These are phyloP conservation scores for Verticillium nubilum DNA, from an alignment of 2,329 filamentous ascomycete genomes.

Conservation along the genomic window DNA sequence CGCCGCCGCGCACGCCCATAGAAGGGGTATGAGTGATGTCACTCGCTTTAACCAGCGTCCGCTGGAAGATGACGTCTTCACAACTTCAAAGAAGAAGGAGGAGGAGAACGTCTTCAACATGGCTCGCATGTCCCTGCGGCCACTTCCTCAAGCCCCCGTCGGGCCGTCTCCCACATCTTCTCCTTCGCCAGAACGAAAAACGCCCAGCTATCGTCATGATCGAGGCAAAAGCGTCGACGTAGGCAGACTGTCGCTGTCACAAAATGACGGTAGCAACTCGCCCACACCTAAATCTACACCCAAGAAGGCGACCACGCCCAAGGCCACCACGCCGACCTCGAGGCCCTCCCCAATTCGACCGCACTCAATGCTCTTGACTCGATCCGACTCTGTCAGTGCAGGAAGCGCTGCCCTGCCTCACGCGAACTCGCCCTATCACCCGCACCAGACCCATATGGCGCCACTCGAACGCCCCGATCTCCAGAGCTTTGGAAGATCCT, in stretches of 20 bases:
- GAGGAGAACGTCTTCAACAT: slow-evolving; percentile 62
- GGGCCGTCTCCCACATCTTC: slow-evolving; percentile 17
- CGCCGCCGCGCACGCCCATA: slow-evolving; percentile 50
- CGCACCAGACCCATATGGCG: slow-evolving; percentile 33
- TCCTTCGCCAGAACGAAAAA: slow-evolving; percentile 28
- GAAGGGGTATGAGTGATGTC: slow-evolving; percentile 71
- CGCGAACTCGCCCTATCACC: slow-evolving; percentile 23
- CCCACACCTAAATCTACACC: slow-evolving; percentile 15
- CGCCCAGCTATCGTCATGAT: slow-evolving; percentile 33
- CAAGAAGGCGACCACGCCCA: background rate
- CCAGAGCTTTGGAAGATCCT: slow-evolving; percentile 77
- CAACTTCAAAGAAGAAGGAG: slow-evolving; percentile 33
- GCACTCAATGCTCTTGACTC: slow-evolving; percentile 56
- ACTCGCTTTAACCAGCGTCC: slow-evolving; percentile 37
- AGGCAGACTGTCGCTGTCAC: slow-evolving; percentile 44
- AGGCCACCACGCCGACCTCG: slow-evolving; percentile 12
- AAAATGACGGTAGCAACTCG: slow-evolving; percentile 34
- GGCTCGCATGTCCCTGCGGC: slow-evolving; percentile 71
- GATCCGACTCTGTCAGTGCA: slow-evolving; percentile 46
- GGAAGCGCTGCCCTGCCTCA: slow-evolving; percentile 24
- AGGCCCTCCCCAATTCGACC: slow-evolving; percentile 41
- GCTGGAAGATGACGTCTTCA: slow-evolving; percentile 22
- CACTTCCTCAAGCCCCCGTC: slow-evolving; percentile 56
- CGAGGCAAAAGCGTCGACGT: slow-evolving; percentile 63
- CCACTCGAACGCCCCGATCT: slow-evolving; percentile 66